phyloP scores from a whole-genome alignment of 2,329 filamentous ascomycete genomes.

The Ascochyta lentis region DNA sequence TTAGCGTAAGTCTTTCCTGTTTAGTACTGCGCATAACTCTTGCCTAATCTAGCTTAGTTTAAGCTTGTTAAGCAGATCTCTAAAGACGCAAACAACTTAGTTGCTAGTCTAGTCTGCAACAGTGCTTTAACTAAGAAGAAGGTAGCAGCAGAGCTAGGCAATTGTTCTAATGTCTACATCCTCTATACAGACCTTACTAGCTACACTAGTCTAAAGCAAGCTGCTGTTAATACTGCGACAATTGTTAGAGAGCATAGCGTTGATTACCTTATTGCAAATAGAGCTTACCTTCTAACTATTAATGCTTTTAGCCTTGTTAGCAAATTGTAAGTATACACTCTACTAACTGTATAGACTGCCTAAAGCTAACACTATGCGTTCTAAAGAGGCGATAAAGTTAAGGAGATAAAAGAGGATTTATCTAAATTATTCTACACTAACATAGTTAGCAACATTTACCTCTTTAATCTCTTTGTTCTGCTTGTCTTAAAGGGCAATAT shows the following conservation, averaged over 20 bases:
- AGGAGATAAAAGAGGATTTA: conserved; percentile 40
- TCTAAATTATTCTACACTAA: conserved; percentile 54
- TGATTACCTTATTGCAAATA: conserved; percentile 63
- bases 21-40: background rate
- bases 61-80: conserved; percentile 59
- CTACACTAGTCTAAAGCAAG: conserved; percentile 29
- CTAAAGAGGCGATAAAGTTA: conserved; percentile 42
- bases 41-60: conserved; percentile 46
- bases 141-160: conserved; percentile 50
- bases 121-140: conserved; percentile 54
- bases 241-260: conserved; percentile 40
- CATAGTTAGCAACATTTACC: conserved; percentile 59
- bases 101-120: conserved; percentile 42
- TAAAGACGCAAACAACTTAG: conserved; percentile 41
- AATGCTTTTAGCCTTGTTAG: conserved; percentile 46
- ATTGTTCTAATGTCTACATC: conserved; percentile 29
- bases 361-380: background rate
- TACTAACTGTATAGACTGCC: background rate
- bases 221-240: conserved; percentile 25
- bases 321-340: conserved; percentile 45
- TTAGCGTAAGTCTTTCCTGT: conserved; percentile 33
- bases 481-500: conserved; percentile 57
- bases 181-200: conserved; percentile 32
- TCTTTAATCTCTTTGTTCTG: conserved; percentile 62
- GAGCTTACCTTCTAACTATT: conserved; percentile 43